phyloP scores from a whole-genome alignment of 495 filamentous ascomycete genomes.

The Aspergillus haitiensis region DNA sequence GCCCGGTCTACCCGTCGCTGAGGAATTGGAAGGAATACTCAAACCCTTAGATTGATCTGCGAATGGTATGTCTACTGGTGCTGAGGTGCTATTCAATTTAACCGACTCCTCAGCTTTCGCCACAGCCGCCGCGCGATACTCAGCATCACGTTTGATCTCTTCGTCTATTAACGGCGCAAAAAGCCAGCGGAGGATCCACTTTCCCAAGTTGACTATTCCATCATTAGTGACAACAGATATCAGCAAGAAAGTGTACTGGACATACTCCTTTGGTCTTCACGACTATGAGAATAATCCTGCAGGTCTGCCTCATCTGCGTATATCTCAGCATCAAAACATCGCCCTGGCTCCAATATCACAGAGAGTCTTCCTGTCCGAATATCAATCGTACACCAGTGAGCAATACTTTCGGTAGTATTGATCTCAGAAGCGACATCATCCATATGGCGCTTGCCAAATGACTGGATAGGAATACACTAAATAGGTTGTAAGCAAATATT shows the following conservation, averaged over 20 bases:
- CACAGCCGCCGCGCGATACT: slow-evolving; percentile 65
- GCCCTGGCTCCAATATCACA: slow-evolving; percentile 88
- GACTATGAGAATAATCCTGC: slow-evolving; percentile 72
- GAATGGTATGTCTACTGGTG: slow-evolving; percentile 66
- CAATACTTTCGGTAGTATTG: slow-evolving; percentile 83
- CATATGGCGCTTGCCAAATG: slow-evolving; percentile 88
- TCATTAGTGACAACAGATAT: background rate
- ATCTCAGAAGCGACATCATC: slow-evolving; percentile 88
- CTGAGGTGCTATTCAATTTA: slow-evolving; percentile 56
- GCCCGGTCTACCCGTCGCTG: slow-evolving; percentile 59
- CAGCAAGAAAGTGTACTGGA: background rate
- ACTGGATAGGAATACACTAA: slow-evolving; percentile 79
- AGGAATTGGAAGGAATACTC: slow-evolving; percentile 43
- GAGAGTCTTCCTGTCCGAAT: slow-evolving; percentile 87
- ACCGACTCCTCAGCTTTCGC: slow-evolving; percentile 58
- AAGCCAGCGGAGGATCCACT: slow-evolving; percentile 93
- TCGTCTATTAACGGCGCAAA: slow-evolving; percentile 88
- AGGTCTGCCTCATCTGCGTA: slow-evolving; percentile 85
- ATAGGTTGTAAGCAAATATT: slow-evolving; percentile 15
- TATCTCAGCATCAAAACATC: slow-evolving; percentile 96
- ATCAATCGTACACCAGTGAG: slow-evolving; percentile 94
- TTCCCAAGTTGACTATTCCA: slow-evolving; percentile 84
- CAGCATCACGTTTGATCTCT: slow-evolving; percentile 77
- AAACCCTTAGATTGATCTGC: slow-evolving; percentile 46
- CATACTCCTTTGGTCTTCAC: slow-evolving; percentile 94